These are phyloP conservation scores for Sisymbrium irio DNA, from an alignment of 345 rosid genomes.

Conservation along the genomic window DNA sequence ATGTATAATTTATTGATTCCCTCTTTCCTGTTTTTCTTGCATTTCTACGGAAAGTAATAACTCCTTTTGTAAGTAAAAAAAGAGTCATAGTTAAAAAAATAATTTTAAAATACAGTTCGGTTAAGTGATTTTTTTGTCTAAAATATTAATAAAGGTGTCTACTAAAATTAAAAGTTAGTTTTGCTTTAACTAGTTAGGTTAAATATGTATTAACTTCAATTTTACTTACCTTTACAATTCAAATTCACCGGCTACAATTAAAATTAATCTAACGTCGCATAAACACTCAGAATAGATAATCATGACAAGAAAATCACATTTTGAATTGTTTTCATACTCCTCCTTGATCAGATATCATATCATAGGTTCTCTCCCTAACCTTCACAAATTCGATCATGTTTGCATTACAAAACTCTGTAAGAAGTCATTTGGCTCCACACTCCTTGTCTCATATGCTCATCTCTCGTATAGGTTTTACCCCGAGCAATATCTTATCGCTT, in stretches of 20 bases:
- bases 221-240: not conserved
- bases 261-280: not conserved
- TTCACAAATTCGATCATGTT: not conserved
- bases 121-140: not conserved
- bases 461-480: not conserved
- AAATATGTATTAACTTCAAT: not conserved
- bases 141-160: not conserved
- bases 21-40: conserved; percentile 4
- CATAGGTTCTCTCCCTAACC: not conserved
- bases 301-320: not conserved
- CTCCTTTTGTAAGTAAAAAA: not conserved
- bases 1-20: conserved; percentile 7
- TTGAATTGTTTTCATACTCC: not conserved
- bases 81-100: not conserved
- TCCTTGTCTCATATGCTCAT: too few relatives aligned
- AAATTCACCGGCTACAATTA: not conserved
- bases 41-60: conserved; percentile 18
- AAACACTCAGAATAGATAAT: not conserved
- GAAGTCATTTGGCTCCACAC: not conserved
- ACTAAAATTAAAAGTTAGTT: not conserved
- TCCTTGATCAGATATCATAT: not conserved
- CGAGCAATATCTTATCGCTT: not conserved
- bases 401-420: not conserved
- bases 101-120: conserved; percentile 21
- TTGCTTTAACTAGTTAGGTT: not conserved